Evolutionary conservation across 495 filamentous ascomycete species (phyloP), one percentile per base, ranked within the genome.

Genomic region (Tuber umbilicatum): DNA sequence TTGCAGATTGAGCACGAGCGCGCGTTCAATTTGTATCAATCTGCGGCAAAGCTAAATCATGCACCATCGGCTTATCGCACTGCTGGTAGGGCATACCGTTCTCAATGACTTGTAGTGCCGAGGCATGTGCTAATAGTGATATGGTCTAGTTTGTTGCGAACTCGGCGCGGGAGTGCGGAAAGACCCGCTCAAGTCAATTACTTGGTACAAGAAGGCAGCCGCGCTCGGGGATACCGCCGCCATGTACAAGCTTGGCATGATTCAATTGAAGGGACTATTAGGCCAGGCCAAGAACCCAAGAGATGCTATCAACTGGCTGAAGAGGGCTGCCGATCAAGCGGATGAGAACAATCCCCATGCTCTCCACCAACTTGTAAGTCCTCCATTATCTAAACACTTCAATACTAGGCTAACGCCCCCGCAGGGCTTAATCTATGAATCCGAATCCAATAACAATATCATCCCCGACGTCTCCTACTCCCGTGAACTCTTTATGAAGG

Each of bases 171-270:
- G 95, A 27, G 97, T 95, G 17, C 89, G 91, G 70, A 92, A 92
- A 75, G 95, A 99, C 82, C 92, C 93, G 5, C 84, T 93, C 78
- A 97, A 97, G 85, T 93, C 95, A 14, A 92, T 98, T 41, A 94
- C 97, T 81, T 99, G 95, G 95, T 99, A 98, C 83, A 94, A 93
- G 82, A 93, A 94, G 31, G 93, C 94, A 19, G 94, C 95, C 1
- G 89, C 91, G 10, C 86, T 97, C 7, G 95, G 95, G 19, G 94
- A 98, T 80, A 91, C 92, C 0, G 90, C 94, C 0, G 95, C 94
- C 38, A 96, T 97, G 94, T 99, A 97, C 85, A 99, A 99, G 84
- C 90, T 98, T 84, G 95, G 95, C 71, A 82, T 82, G 78, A 97
- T 99, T 80, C 86, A 92, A 77, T 87, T 97, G 40, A 97, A 97